Conservation (phyloP, 2,329 filamentous ascomycete species). For the Monosporascus sp. region DNA sequence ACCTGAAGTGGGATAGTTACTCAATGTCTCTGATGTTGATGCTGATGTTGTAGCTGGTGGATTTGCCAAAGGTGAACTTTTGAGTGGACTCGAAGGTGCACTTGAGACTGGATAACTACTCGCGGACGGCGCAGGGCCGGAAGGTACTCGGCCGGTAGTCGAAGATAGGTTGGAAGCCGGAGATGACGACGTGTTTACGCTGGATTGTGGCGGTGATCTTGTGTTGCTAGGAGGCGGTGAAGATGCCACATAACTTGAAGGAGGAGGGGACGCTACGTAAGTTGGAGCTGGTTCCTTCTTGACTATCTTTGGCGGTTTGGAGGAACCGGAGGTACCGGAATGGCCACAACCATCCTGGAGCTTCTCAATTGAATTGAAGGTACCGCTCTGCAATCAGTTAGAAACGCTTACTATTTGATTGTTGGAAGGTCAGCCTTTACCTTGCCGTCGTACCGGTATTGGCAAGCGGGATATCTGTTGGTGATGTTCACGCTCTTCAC, state of each 20-base stretch:
- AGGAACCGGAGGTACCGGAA: background rate
- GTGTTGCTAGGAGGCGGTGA: background rate
- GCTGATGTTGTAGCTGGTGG: background rate
- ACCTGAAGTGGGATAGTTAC: constrained; percentile 1
- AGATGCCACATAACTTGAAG: background rate
- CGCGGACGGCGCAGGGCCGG: background rate
- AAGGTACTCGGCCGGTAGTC: background rate
- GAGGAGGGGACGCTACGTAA: too few species aligned
- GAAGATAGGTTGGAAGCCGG: background rate
- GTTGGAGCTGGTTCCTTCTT: constrained; percentile 6
- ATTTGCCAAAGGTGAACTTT: background rate
- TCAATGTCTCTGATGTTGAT: background rate
- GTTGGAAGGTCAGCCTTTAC: constrained; percentile 9
- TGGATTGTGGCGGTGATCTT: background rate
- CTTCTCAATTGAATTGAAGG: constrained; percentile 19
- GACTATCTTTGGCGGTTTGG: constrained; percentile 6
- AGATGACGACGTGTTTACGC: background rate
- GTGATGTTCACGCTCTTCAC: constrained; percentile 28
- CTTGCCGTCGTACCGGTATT: constrained; percentile 25
- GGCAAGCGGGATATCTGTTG: constrained; percentile 27
- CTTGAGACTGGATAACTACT: background rate
- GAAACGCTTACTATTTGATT: background rate
- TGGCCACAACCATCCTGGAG: constrained; percentile 17
- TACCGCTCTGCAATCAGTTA: constrained; percentile 19
- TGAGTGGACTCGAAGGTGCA: background rate